Evolutionary conservation across 495 filamentous ascomycete species (phyloP).

Genomic region (Ramalina intermedia): DNA sequence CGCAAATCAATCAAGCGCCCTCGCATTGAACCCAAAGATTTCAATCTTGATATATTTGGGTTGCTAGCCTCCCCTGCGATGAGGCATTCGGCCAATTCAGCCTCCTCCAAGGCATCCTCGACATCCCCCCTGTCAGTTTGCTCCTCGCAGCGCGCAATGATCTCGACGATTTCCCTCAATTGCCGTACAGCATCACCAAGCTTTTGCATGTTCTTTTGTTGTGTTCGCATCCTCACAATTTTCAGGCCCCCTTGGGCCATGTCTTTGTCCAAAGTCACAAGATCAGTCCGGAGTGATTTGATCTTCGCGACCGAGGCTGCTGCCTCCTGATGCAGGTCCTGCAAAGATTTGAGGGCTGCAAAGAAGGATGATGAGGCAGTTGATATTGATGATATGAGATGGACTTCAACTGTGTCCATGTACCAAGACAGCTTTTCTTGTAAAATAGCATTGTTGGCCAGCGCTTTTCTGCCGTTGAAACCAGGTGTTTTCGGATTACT

Average conservation of each 20-base stretch:
- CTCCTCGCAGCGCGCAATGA: constrained; percentile 60
- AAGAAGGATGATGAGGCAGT: constrained; percentile 94
- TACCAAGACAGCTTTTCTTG: constrained; percentile 99
- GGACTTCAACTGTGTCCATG: constrained; percentile 98
- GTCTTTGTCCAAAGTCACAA: constrained; percentile 67
- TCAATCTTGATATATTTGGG: constrained; percentile 14
- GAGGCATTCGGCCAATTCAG: constrained; percentile 63
- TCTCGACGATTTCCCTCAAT: constrained; percentile 61
- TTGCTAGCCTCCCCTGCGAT: constrained; percentile 50
- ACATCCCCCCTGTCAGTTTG: constrained; percentile 69
- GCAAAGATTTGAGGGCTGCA: constrained; percentile 78
- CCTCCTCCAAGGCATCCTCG: constrained; percentile 59
- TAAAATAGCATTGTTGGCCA: constrained; percentile 95
- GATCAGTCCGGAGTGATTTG: constrained; percentile 60
- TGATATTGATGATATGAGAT: constrained; percentile 91
- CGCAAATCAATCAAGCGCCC: constrained; percentile 52
- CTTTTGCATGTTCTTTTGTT: constrained; percentile 72
- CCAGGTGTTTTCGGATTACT: constrained; percentile 44
- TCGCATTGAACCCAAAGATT: constrained; percentile 13
- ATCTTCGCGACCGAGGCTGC: constrained; percentile 84
- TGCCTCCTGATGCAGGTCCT: constrained; percentile 82
- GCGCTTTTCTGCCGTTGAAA: constrained; percentile 51
- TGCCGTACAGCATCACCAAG: constrained; percentile 73
- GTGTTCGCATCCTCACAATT: constrained; percentile 65
- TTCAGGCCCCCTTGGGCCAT: constrained; percentile 80